Evolutionary conservation across 352 stramenopile species (phyloP), one percentile per base, ranked within the genome.

Genomic region (Globisporangium viniferum): DNA sequence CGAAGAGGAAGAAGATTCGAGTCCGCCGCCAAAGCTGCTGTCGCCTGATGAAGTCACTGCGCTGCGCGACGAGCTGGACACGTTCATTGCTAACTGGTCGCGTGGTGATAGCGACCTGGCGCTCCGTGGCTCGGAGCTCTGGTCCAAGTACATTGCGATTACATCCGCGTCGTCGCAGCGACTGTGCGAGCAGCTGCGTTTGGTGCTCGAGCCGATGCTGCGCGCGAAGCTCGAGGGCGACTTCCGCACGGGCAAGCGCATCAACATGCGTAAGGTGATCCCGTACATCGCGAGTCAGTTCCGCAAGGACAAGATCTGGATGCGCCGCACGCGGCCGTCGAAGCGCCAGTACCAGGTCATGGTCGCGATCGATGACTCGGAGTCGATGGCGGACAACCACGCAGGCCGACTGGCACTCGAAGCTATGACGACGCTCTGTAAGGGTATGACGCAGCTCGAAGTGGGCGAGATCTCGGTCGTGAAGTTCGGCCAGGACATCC

Each of bases 251-350:
- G 98, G 98, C 41, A 99, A 99, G 79, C 86, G 98, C 62, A 99
- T 99, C 70, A 99, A 99, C 75, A 99, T 99, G 98, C 97, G 98
- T 67, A 98, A 98, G 67, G 98, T 99, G 60, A 99, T 99, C 80
- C 91, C 96, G 33, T 99, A 99, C 83, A 99, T 99, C 70, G 98
- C 98, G n/a, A 98, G 89, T 72, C 96, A 98, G 68, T 99, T 99
- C 80, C 88, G 98, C 35, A 99, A 99, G 77, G 98, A 99, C 81
- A 99, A 99, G 78, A 99, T 99, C 73, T 99, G 98, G 98, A 86
- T 99, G 62, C 88, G 98, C 33, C 88, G 98, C 49, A 99, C 97
- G 33, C 99, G 99, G 67, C 98, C 98, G 33, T 98, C 92, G 5
- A 99, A 99, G 76, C 86, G 98, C 33, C 92, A 98, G 71, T 99